These are phyloP conservation scores for Ophiostoma pallidulum DNA, from an alignment of 2,329 filamentous ascomycete genomes.

Conservation along the genomic window DNA sequence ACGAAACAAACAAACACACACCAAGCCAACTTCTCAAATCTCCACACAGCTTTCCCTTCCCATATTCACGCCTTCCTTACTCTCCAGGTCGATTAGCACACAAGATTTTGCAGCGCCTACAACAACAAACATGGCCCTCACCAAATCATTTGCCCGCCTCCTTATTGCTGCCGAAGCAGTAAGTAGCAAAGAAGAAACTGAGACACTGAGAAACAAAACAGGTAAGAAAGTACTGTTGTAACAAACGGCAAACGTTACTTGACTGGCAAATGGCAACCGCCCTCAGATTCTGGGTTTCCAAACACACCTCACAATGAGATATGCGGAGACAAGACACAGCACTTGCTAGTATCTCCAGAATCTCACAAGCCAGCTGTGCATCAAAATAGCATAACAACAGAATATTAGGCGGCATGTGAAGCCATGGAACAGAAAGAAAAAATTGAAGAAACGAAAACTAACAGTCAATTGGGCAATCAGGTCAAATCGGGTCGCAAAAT, in stretches of 20 bases:
- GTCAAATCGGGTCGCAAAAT: conserved; percentile 1
- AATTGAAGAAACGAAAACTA: neutral
- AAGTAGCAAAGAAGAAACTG: neutral
- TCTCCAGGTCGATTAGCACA: neutral
- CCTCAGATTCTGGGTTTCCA: neutral
- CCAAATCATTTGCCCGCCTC: neutral
- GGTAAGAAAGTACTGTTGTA: neutral
- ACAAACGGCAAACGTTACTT: neutral
- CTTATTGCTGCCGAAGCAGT: neutral
- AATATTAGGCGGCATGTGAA: neutral
- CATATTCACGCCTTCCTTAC: neutral
- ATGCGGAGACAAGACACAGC: neutral
- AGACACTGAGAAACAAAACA: neutral
- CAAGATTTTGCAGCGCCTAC: neutral
- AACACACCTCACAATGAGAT: conserved; percentile 4
- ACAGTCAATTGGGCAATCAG: neutral
- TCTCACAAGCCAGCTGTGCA: neutral
- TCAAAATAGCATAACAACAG: neutral
- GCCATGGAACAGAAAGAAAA: neutral
- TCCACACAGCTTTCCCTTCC: neutral
- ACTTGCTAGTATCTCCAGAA: neutral
- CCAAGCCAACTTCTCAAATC: no score
- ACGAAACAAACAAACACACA: neutral
- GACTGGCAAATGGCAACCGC: neutral
- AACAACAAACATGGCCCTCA: neutral